These are phyloP conservation scores for Penicillium nordicum DNA, from an alignment of 2,329 filamentous ascomycete species.

Conservation along the genomic window DNA sequence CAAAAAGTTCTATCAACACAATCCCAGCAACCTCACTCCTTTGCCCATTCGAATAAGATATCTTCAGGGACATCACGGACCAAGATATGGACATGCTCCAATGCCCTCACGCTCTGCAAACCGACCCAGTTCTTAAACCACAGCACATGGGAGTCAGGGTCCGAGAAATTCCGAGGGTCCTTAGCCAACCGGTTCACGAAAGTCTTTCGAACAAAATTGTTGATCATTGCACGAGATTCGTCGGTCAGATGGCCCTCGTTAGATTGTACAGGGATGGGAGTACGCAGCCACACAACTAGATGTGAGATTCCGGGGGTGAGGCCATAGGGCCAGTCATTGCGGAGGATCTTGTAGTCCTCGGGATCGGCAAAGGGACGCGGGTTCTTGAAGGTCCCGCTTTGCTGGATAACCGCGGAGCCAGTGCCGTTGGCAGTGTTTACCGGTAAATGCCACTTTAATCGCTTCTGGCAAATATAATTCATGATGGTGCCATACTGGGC, in stretches of 20 bases:
- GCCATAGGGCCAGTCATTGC: constrained; percentile 65
- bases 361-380: constrained; percentile 52
- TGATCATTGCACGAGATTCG: constrained; percentile 48
- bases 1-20: neutral
- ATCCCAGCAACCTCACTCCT: constrained; percentile 22
- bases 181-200: constrained; percentile 47
- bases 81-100: constrained; percentile 58
- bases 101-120: constrained; percentile 57
- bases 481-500: constrained; percentile 55
- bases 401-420: constrained; percentile 23
- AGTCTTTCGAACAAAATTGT: constrained; percentile 48
- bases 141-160: constrained; percentile 48
- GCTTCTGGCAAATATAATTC: constrained; percentile 54
- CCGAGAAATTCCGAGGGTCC: constrained; percentile 31
- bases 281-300: constrained; percentile 57
- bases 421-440: neutral
- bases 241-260: constrained; percentile 50
- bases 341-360: constrained; percentile 55
- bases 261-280: constrained; percentile 46
- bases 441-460: constrained; percentile 51
- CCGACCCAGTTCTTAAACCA: constrained; percentile 66
- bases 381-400: constrained; percentile 40
- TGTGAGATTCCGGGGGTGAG: constrained; percentile 54
- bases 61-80: constrained; percentile 48
- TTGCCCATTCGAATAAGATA: constrained; percentile 46